phyloP scores from a whole-genome alignment of 768 basidiomycete genomes.

The Cyclocybe aegerita region DNA sequence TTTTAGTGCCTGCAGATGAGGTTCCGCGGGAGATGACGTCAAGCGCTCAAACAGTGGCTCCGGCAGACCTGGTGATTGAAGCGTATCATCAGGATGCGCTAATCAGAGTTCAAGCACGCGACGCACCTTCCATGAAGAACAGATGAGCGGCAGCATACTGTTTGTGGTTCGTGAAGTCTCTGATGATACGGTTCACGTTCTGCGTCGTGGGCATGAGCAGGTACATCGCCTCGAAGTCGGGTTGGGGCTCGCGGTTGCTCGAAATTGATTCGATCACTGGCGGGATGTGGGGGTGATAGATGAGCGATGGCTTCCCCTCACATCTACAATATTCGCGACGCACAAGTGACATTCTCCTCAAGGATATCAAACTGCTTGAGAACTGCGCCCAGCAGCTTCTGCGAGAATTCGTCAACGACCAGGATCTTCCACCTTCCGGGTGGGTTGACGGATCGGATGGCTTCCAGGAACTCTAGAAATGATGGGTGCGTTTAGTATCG shows the following conservation, averaged over 20 bases:
- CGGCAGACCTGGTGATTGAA: conserved; percentile 54
- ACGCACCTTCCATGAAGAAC: conserved; percentile 86
- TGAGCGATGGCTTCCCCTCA: neutral
- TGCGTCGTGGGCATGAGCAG: conserved; percentile 92
- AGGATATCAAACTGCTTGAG: conserved; percentile 93
- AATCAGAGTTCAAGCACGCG: neutral
- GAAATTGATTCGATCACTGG: conserved; percentile 92
- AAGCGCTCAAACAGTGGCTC: conserved; percentile 78
- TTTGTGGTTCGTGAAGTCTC: conserved; percentile 66
- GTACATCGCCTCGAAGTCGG: conserved; percentile 89
- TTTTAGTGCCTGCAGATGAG: conserved; percentile 71
- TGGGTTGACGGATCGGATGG: conserved; percentile 84
- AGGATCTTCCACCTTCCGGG: conserved; percentile 95
- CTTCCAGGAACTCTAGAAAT: conserved; percentile 76
- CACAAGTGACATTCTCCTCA: conserved; percentile 95
- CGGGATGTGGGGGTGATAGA: conserved; percentile 3
- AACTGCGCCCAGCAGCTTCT: conserved; percentile 79
- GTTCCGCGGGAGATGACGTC: conserved; percentile 73
- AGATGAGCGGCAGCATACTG: conserved; percentile 86
- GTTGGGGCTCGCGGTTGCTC: conserved; percentile 77
- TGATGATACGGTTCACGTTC: conserved; percentile 89
- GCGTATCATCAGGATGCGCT: conserved; percentile 1
- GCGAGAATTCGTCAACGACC: conserved; percentile 92
- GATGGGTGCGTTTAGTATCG: conserved; percentile 1
- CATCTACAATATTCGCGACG: conserved; percentile 27